These are phyloP conservation scores for Nepenthes gracilis DNA, from an alignment of 148 eudicot species.

Conservation along the genomic window DNA sequence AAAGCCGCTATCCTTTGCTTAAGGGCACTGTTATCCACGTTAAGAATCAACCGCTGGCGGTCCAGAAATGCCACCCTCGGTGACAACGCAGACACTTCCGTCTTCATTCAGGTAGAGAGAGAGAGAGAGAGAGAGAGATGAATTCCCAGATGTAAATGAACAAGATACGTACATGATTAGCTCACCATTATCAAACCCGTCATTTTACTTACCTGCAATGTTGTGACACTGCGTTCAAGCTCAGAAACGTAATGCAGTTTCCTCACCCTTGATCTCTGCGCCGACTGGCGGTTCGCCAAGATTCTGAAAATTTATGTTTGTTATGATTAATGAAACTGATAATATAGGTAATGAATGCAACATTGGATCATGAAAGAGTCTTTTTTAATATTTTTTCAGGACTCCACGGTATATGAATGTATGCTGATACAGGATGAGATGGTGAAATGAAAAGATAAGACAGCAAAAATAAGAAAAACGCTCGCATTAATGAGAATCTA, in stretches of 20 bases:
- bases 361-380: too few species aligned
- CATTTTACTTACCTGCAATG: slow-evolving; percentile 50
- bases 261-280: slow-evolving; percentile 91
- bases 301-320: slow-evolving; percentile 28
- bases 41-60: slow-evolving; percentile 80
- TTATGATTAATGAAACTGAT: too few species aligned
- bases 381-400: too few species aligned
- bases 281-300: slow-evolving; percentile 92
- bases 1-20: slow-evolving; percentile 94
- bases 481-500: too few species aligned
- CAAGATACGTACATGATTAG: too few species aligned
- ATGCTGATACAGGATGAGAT: too few species aligned
- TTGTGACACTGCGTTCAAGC: slow-evolving; percentile 76
- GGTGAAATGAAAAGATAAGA: too few species aligned
- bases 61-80: slow-evolving; percentile 90
- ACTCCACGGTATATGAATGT: too few species aligned
- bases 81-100: slow-evolving; percentile 87
- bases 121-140: background rate
- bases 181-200: too few species aligned
- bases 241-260: slow-evolving; percentile 94
- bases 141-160: background rate
- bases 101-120: slow-evolving; percentile 22
- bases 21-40: slow-evolving; percentile 77
- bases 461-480: too few species aligned
- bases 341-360: too few species aligned